These are phyloP conservation scores for Oryza nivara DNA, from an alignment of 176 grass and related monocot genomes.

Conservation along the genomic window DNA sequence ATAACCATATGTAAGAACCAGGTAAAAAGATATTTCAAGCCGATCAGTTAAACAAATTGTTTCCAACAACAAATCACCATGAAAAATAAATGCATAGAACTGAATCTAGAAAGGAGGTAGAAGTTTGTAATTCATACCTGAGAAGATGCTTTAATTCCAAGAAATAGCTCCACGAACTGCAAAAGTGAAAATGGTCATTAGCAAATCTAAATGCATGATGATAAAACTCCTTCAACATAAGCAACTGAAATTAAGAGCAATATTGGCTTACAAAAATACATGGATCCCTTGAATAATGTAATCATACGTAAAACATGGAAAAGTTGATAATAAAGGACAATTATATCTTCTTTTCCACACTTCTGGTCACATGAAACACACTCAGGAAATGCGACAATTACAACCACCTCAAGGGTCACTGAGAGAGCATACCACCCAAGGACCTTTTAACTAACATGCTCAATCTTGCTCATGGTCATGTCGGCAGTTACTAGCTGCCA, in stretches of 20 bases:
- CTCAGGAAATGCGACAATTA: conserved; percentile 2
- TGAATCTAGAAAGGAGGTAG: conserved; percentile 2
- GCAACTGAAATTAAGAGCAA: not conserved
- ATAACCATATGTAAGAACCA: not conserved
- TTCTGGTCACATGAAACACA: not conserved
- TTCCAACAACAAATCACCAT: conserved; percentile 3
- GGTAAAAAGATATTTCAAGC: not conserved
- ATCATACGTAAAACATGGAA: not conserved
- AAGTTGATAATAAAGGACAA: not conserved
- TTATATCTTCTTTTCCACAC: not conserved
- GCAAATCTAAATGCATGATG: conserved; percentile 7
- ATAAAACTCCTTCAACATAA: conserved; percentile 23
- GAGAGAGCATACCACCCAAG: no score
- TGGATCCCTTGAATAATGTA: not conserved
- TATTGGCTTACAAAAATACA: not conserved
- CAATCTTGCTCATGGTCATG: no score
- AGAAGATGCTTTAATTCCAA: conserved; percentile 72
- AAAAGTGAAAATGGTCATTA: conserved; percentile 42
- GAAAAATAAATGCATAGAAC: not conserved
- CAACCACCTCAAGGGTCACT: not conserved
- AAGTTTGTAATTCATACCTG: conserved; percentile 44
- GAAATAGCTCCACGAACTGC: conserved; percentile 91
- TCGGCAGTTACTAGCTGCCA: no score
- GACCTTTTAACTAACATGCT: no score
- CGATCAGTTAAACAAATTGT: not conserved